Percentiles rank a stretch among this genome's conserved stretches.
Conservation (phyloP, 805 yeast genomes). For the Lipomyces kockii region DNA sequence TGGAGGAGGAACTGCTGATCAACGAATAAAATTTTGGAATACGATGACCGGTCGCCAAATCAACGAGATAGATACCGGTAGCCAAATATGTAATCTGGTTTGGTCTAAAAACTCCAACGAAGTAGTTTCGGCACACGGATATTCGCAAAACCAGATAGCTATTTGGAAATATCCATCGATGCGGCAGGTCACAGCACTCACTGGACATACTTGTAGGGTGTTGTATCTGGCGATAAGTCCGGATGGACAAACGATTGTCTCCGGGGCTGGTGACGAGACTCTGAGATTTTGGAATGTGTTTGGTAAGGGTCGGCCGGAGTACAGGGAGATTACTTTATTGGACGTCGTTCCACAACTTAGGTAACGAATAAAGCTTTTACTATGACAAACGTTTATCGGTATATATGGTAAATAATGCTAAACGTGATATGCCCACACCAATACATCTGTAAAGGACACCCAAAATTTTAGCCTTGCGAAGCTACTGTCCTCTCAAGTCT, state of each 20-base stretch:
- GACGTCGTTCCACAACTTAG: constrained; percentile 33
- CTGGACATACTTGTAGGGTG: constrained; percentile 94
- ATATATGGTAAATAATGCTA: not conserved
- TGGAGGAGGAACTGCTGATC: constrained; percentile 97
- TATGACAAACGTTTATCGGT: not conserved
- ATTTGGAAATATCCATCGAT: constrained; percentile 93
- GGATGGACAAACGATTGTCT: constrained; percentile 94
- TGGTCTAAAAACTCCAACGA: constrained; percentile 95
- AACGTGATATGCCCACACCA: not conserved
- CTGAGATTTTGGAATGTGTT: constrained; percentile 94
- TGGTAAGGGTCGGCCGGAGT: constrained; percentile 46
- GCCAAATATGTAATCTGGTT: constrained; percentile 90
- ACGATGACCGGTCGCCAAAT: constrained; percentile 74
- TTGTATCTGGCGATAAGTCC: constrained; percentile 88
- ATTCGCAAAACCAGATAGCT: constrained; percentile 83
- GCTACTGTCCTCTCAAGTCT: constrained; percentile 82
- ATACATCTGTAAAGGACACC: not conserved
- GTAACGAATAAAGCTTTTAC: constrained; percentile 7
- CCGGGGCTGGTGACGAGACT: constrained; percentile 99
- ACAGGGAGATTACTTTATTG: constrained; percentile 29
- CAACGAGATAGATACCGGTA: constrained; percentile 88
- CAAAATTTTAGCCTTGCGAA: constrained; percentile 61
- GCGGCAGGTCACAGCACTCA: constrained; percentile 90
- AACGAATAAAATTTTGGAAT: constrained; percentile 90
- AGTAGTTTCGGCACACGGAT: constrained; percentile 93